Conservation (phyloP, 2,329 filamentous ascomycete genomes). For the Pochonia chlamydosporia region DNA sequence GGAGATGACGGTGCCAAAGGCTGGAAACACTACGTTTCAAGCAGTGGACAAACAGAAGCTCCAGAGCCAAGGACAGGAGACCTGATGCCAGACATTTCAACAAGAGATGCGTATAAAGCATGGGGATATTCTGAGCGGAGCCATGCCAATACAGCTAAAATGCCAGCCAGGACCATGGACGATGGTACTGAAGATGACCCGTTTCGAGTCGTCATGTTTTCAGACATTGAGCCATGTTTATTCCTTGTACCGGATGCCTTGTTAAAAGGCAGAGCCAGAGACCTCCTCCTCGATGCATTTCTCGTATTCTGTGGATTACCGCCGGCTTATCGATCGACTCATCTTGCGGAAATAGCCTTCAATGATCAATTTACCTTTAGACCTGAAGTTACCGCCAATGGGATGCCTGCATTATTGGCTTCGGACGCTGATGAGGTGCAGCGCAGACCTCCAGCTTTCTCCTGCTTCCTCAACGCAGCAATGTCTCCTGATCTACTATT, state of each 20-base stretch:
- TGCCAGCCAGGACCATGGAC: constrained; percentile 71
- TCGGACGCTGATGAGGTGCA: constrained; percentile 10
- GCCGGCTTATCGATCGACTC: constrained; percentile 27
- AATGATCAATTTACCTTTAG: constrained; percentile 24
- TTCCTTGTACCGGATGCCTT: constrained; percentile 38
- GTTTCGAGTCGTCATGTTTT: constrained; percentile 73
- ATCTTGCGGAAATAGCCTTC: constrained; percentile 23
- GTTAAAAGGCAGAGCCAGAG: constrained; percentile 26
- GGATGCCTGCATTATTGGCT: neutral
- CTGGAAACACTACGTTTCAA: constrained; percentile 54
- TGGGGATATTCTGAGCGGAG: constrained; percentile 52
- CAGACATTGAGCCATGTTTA: constrained; percentile 65
- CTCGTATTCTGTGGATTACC: constrained; percentile 63
- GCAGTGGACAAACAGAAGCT: constrained; percentile 29
- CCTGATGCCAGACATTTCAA: constrained; percentile 13
- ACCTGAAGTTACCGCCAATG: neutral
- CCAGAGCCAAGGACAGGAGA: constrained; percentile 27
- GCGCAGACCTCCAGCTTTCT: constrained; percentile 24
- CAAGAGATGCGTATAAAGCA: constrained; percentile 41
- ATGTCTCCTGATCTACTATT: constrained; percentile 50
- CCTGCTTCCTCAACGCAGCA: constrained; percentile 21
- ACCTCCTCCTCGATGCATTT: constrained; percentile 62
- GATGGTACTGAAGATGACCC: constrained; percentile 73
- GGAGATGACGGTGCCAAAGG: constrained; percentile 68
- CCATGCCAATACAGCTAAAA: constrained; percentile 38